These are phyloP conservation scores for Acanthamoeba castellanii DNA, from an alignment of 208 protist genomes.

Conservation along the genomic window DNA sequence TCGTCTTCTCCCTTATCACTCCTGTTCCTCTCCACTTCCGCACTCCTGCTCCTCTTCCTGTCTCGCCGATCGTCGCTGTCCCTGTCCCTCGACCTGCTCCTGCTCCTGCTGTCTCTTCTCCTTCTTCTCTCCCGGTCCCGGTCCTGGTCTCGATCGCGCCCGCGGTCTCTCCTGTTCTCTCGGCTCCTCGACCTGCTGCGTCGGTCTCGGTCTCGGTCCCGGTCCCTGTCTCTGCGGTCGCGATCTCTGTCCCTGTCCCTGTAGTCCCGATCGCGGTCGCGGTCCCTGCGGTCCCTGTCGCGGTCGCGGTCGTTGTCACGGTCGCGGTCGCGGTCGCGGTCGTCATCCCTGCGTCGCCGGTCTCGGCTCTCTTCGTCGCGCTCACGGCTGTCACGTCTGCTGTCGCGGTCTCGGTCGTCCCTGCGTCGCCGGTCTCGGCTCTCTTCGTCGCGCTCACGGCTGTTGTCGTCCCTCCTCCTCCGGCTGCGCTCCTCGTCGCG, in stretches of 20 bases:
- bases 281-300: slow-evolving; percentile 74
- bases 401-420: background rate
- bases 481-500: background rate
- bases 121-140: background rate
- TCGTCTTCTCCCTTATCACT: background rate
- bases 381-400: background rate
- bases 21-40: background rate
- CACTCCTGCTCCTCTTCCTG: slow-evolving; percentile 8
- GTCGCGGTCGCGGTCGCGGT: slow-evolving; percentile 28
- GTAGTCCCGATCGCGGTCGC: background rate
- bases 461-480: background rate
- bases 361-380: background rate
- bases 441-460: background rate
- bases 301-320: background rate
- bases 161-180: background rate
- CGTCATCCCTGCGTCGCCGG: background rate
- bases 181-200: slow-evolving; percentile 73
- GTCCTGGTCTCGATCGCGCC: background rate
- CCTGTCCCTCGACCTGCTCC: background rate
- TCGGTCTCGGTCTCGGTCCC: slow-evolving; percentile 62
- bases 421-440: background rate
- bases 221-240: slow-evolving; percentile 62
- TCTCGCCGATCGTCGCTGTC: background rate
- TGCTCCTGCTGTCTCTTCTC: background rate
- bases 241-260: slow-evolving; percentile 75